phyloP scores from a whole-genome alignment of 352 stramenopile species.

The Pythium folliculosum region DNA sequence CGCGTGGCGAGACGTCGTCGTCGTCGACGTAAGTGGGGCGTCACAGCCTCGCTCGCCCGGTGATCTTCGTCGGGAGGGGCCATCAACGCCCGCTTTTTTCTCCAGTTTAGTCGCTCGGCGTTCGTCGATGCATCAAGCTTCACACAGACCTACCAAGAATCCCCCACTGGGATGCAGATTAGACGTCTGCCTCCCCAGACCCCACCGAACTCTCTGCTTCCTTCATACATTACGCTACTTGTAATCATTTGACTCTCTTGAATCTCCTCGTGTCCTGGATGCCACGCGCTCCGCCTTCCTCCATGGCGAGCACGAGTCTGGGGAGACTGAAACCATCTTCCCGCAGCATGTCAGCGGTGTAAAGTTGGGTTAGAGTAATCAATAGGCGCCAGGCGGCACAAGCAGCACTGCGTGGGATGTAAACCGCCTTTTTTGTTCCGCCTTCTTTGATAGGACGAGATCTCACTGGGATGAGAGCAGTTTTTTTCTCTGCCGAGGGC shows the following conservation, averaged over 20 bases:
- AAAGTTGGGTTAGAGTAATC: no score
- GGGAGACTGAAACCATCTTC: no score
- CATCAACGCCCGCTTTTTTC: not conserved
- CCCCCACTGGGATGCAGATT: constrained; percentile 15
- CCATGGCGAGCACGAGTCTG: not conserved
- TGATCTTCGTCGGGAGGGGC: not conserved
- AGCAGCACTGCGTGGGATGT: no score
- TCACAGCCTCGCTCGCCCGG: not conserved
- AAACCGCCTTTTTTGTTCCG: no score
- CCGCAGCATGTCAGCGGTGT: no score
- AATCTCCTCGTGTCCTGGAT: not conserved
- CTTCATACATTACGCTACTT: constrained; percentile 33
- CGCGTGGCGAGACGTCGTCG: constrained; percentile 40
- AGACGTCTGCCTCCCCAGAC: constrained; percentile 21
- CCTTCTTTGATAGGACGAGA: not conserved
- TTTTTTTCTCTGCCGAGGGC: no score
- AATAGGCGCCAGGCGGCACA: no score
- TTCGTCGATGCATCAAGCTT: not conserved
- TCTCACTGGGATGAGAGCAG: not conserved
- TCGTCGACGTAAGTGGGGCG: not conserved
- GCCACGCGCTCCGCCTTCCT: no score
- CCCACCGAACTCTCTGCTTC: constrained; percentile 4
- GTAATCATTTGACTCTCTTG: constrained; percentile 20
- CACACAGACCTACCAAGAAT: not conserved
- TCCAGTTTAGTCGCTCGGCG: constrained; percentile 1